Conservation (phyloP, 305 asterid species). For the Ilex paraguariensis region DNA sequence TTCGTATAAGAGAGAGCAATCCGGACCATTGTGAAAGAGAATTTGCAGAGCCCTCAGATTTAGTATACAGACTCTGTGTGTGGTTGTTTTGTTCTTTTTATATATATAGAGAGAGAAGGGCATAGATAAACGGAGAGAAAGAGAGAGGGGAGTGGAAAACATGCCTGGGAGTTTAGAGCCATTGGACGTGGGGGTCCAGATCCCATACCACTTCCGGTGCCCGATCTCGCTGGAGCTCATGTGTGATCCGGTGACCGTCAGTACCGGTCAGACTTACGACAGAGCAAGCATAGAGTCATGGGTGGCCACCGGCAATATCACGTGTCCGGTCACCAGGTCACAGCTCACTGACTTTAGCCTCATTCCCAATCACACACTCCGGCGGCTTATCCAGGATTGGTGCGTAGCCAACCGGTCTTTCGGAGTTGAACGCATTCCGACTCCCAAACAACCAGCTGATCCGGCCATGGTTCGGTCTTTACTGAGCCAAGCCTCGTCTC, state of each 20-base stretch:
- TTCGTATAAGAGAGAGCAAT: not conserved
- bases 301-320: constrained; percentile 95
- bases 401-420: constrained; percentile 81
- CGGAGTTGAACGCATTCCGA: constrained; percentile 85
- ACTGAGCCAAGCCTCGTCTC: constrained; percentile 56
- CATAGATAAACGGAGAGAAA: not conserved
- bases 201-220: constrained; percentile 91
- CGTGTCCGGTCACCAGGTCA: constrained; percentile 82
- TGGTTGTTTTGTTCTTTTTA: not conserved
- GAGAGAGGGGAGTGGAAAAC: constrained; percentile 6
- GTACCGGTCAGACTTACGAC: constrained; percentile 95
- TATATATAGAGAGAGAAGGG: not conserved
- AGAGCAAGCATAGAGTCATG: constrained; percentile 89
- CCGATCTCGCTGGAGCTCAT: constrained; percentile 88
- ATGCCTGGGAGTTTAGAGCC: constrained; percentile 79
- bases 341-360: constrained; percentile 72
- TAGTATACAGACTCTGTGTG: constrained; percentile 5
- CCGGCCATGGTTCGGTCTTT: constrained; percentile 61
- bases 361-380: constrained; percentile 89
- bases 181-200: constrained; percentile 67
- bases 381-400: constrained; percentile 94
- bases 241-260: constrained; percentile 91
- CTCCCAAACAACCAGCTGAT: constrained; percentile 96
- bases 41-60: constrained; percentile 18
- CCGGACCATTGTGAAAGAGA: not conserved